Evolutionary conservation across 2,329 filamentous ascomycete species (phyloP), one percentile per base, ranked within the genome.

Genomic region (Calonectria hongkongensis): DNA sequence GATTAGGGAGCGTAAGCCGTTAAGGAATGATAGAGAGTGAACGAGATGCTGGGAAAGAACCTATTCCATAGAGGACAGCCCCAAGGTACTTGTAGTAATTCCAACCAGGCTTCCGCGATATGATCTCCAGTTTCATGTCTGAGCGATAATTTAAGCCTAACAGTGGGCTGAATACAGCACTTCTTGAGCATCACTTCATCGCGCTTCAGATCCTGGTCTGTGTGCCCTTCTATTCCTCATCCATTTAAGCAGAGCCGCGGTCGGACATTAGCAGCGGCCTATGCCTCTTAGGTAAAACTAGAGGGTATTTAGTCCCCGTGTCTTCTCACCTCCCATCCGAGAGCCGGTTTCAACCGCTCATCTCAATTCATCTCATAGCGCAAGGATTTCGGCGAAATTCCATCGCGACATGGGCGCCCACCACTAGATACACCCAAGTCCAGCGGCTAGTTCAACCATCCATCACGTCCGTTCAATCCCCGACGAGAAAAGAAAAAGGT

Each of bases 31-130:
- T 41, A 25, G 39, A 25, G 54, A 60, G 18, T 27, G 54, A 60
- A 60, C 3, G 18, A n/a, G 36, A 39, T 18, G 33, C 5, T 8
- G 36, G 39, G 2, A 3, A 21, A 15, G 39, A 16, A 13, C 7
- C 3, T 7, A 41, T 7, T 27, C n/a, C 18, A 7, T 27, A 2
- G 2, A 28, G 54, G 54, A 25, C 41, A 28, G 16, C 21, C 5
- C n/a, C 25, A 18, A 13, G 54, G 21, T 60, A 60, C 54, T 60
- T 60, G 54, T 60, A 60, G 21, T 60, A 33, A 39, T 60, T 27
- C 33, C 33, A 6, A 18, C 9, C 54, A 60, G 18, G 15, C 25
- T 18, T 27, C 21, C 6, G 54, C 33, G 33, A 60, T 39, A 60
- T 60, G 36, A 2, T n/a, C 33, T 4, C 25, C 27, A 16, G 16